Evolutionary conservation across 2,329 filamentous ascomycete genomes (phyloP).

Genomic region (Trichoderma simmonsii): DNA sequence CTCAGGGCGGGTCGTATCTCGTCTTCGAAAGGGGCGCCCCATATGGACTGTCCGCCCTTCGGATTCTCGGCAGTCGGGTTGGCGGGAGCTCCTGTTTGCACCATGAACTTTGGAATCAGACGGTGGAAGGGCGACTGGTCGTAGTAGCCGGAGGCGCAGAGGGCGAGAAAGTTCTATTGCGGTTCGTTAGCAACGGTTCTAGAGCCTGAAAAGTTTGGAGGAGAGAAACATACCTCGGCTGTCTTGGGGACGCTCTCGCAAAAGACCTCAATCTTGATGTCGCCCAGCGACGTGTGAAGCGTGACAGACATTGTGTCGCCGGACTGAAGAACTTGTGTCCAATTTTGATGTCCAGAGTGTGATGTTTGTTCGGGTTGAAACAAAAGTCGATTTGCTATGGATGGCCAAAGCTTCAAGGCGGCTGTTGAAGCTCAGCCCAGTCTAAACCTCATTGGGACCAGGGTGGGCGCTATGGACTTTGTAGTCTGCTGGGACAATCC

Average conservation of each 20-base stretch:
- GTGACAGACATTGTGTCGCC: slow-evolving; percentile 59
- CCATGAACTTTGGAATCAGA: slow-evolving; percentile 77
- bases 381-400: not conserved
- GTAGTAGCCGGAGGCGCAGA: slow-evolving; percentile 78
- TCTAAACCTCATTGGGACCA: slow-evolving; percentile 7
- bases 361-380: not conserved
- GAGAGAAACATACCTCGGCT: slow-evolving; percentile 59
- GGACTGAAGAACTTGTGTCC: not conserved
- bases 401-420: not conserved
- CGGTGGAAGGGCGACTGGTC: slow-evolving; percentile 74
- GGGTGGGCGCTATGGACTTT: not conserved
- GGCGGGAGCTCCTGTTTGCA: slow-evolving; percentile 68
- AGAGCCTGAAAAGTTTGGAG: no score
- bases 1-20: slow-evolving; percentile 70
- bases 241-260: slow-evolving; percentile 94
- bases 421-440: not conserved
- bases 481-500: not conserved
- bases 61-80: slow-evolving; percentile 54
- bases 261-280: slow-evolving; percentile 94
- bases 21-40: slow-evolving; percentile 71
- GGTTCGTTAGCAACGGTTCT: not conserved
- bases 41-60: slow-evolving; percentile 71
- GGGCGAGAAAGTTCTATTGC: slow-evolving; percentile 75
- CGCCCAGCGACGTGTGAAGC: slow-evolving; percentile 83
- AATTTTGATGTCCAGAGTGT: not conserved